A percentile compares a stretch with the other conserved stretches of the same genome.
Evolutionary conservation across 78 protist genomes (phyloP).

Genomic region (Anaeramoeba flamelloides): DNA sequence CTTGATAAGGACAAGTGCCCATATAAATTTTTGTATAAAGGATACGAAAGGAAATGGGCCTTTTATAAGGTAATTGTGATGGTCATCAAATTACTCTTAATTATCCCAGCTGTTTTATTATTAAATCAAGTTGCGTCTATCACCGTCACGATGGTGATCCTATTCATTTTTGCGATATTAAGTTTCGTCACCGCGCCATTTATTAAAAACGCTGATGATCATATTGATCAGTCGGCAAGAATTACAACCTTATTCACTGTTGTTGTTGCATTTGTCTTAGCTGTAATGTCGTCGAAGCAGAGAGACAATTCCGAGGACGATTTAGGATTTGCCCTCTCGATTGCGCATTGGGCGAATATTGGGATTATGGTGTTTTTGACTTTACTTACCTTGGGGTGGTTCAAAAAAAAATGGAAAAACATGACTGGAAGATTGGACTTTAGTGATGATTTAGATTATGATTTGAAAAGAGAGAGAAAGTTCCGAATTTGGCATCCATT

Average conservation of each 20-base stretch:
- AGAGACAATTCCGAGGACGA: neutral
- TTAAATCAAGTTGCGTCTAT: neutral
- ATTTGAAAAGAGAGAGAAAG: neutral
- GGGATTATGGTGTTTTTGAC: neutral
- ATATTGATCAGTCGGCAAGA: neutral
- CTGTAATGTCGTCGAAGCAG: neutral
- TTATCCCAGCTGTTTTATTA: neutral
- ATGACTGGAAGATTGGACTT: neutral
- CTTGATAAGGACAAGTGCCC: constrained; percentile 1
- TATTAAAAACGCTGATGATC: neutral
- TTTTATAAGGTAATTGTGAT: neutral
- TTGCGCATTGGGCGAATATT: neutral
- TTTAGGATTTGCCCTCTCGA: neutral
- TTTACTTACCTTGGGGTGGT: neutral
- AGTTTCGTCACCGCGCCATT: neutral
- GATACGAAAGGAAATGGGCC: neutral
- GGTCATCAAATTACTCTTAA: neutral
- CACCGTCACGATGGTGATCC: neutral
- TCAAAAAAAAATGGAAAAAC: neutral
- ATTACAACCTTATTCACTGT: neutral
- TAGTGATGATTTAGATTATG: neutral
- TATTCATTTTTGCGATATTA: neutral
- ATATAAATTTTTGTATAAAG: neutral
- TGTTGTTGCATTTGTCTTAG: neutral
- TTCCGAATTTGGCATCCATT: neutral